These are phyloP conservation scores for Anastatica hierochuntica DNA, from an alignment of 345 rosid species.

Conservation along the genomic window DNA sequence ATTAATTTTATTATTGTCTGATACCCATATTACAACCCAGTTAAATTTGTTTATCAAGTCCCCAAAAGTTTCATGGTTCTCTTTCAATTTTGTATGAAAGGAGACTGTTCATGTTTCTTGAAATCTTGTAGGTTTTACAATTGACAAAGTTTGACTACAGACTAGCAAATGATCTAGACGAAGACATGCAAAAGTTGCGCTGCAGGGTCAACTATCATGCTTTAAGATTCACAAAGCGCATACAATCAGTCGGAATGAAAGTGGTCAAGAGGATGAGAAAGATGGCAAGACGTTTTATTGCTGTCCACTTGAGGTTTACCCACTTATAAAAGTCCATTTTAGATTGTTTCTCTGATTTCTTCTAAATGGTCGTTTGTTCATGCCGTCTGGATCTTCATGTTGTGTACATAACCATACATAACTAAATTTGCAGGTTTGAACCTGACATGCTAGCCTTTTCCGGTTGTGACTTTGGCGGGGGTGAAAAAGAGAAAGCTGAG, in stretches of 20 bases:
- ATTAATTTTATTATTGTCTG: too few species aligned
- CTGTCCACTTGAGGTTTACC: slow-evolving; percentile 83
- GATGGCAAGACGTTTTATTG: slow-evolving; percentile 73
- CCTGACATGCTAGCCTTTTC: slow-evolving; percentile 99
- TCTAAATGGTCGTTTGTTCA: too few species aligned
- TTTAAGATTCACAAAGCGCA: slow-evolving; percentile 75
- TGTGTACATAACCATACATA: slow-evolving; percentile 1
- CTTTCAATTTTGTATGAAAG: too few species aligned
- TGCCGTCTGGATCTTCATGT: background rate
- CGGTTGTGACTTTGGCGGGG: slow-evolving; percentile 99
- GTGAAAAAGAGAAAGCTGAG: slow-evolving; percentile 87
- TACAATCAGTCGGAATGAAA: slow-evolving; percentile 65
- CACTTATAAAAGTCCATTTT: background rate
- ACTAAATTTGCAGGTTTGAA: slow-evolving; percentile 82
- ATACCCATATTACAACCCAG: too few species aligned
- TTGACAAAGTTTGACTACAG: slow-evolving; percentile 97
- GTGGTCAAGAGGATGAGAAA: slow-evolving; percentile 66
- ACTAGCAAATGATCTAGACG: slow-evolving; percentile 81
- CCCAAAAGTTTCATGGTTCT: too few species aligned
- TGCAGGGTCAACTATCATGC: slow-evolving; percentile 93
- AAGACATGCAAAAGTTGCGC: slow-evolving; percentile 81
- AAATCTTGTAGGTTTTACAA: slow-evolving; percentile 75
- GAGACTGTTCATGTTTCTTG: slow-evolving; percentile 1
- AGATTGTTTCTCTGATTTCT: background rate
- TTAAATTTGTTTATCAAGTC: too few species aligned